Percentiles rank a stretch among this genome's conserved stretches.
phyloP scores from a whole-genome alignment of 768 basidiomycete species.

The Termitomyces sp. region DNA sequence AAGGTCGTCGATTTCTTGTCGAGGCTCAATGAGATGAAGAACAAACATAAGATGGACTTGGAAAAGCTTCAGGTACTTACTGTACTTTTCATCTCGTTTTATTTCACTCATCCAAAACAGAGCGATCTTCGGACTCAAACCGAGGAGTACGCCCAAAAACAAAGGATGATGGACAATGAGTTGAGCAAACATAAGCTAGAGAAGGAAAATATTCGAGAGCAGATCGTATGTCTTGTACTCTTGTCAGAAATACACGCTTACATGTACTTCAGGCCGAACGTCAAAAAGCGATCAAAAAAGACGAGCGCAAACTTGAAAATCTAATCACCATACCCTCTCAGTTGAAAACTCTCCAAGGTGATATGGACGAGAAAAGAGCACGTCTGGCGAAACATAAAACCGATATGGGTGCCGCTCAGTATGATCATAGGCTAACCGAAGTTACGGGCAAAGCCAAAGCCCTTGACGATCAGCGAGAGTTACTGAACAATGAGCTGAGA shows the following conservation, averaged over 20 bases:
- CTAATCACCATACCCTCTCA: conserved; percentile 49
- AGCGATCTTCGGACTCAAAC: conserved; percentile 47
- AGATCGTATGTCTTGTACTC: conserved; percentile 42
- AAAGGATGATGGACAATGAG: conserved; percentile 50
- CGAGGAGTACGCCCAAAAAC: conserved; percentile 61
- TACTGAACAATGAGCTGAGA: conserved; percentile 64
- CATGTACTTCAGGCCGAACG: conserved; percentile 37
- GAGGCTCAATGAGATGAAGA: conserved; percentile 56
- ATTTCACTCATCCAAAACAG: conserved; percentile 25
- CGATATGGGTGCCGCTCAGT: conserved; percentile 55
- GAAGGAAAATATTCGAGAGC: conserved; percentile 43
- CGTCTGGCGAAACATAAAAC: conserved; percentile 55
- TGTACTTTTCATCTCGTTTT: background rate
- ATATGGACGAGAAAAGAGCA: conserved; percentile 65
- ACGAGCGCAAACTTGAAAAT: conserved; percentile 53
- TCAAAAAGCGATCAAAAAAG: conserved; percentile 42
- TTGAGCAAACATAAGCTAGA: conserved; percentile 51
- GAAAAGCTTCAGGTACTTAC: conserved; percentile 59
- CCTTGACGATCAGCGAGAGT: conserved; percentile 67
- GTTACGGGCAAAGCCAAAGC: conserved; percentile 45
- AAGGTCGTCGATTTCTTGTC: conserved; percentile 72
- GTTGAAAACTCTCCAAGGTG: conserved; percentile 46
- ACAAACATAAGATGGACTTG: conserved; percentile 55
- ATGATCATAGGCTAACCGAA: conserved; percentile 58
- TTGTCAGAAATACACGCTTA: background rate